Conservation (phyloP, 2,329 filamentous ascomycete species). For the Ceratocystis papillata region DNA sequence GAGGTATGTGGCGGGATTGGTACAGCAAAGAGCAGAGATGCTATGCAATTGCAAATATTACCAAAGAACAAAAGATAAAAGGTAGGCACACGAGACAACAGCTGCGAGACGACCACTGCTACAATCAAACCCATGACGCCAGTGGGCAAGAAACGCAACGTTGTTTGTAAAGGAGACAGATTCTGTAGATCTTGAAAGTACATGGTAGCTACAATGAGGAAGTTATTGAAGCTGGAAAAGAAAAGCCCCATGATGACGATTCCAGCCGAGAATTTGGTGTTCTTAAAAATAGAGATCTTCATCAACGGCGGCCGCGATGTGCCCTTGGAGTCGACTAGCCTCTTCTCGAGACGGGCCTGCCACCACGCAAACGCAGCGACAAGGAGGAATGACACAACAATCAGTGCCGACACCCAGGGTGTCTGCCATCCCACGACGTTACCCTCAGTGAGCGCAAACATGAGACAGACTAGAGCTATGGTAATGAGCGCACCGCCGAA, state of each 20-base stretch:
- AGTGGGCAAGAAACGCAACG: constrained; percentile 56
- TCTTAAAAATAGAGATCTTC: constrained; percentile 54
- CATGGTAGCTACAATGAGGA: constrained; percentile 56
- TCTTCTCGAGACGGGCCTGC: constrained; percentile 50
- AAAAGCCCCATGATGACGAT: constrained; percentile 57
- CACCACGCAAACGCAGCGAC: constrained; percentile 48
- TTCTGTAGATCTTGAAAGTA: constrained; percentile 59
- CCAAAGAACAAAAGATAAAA: constrained; percentile 49
- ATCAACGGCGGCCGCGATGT: constrained; percentile 34
- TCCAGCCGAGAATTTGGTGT: constrained; percentile 48
- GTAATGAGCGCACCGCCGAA: constrained; percentile 54
- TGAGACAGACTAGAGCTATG: constrained; percentile 47
- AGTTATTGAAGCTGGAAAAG: constrained; percentile 58
- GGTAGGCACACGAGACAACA: constrained; percentile 49
- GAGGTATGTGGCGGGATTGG: constrained; percentile 50
- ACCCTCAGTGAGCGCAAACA: constrained; percentile 58
- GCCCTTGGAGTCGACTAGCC: constrained; percentile 24
- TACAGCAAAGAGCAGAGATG: constrained; percentile 51
- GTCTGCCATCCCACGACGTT: constrained; percentile 58
- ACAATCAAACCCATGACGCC: constrained; percentile 50
- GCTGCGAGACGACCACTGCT: constrained; percentile 43
- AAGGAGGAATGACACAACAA: constrained; percentile 47
- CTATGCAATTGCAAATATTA: constrained; percentile 43
- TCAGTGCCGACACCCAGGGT: constrained; percentile 50
- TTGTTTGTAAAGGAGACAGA: constrained; percentile 52